Base-by-base conservation (phyloP, 768 basidiomycete genomes). In the Suillus lakei region DNA sequence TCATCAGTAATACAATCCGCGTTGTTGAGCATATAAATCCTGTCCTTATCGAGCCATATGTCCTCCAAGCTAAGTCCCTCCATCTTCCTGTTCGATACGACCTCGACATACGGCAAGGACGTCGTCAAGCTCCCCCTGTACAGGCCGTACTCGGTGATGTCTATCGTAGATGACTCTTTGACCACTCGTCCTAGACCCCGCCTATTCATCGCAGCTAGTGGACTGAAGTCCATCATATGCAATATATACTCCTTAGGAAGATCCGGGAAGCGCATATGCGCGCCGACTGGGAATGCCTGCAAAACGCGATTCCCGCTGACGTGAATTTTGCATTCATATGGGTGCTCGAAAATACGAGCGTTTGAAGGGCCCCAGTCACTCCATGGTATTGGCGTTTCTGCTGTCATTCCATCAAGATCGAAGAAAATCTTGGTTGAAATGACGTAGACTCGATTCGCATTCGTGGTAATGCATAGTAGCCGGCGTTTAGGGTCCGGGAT, bases 361-460 rank as follows among this genome's bases (percentile, higher is more conserved):
- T 32, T 54, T n/a, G 30, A 54, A 10, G 32, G 16, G 21, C 53
- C 21, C 30, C 53, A 54, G 5, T 34, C 21, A 6, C 12, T 10
- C 53, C 53, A 32, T 32, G 21, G 18, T 54, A 54, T 54, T 18
- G 15, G 51, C 44, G 12, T 46, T 23, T 3, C n/a, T 32, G 26
- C 15, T 51, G 26, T 28, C 50, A 51, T 26, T 28, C 30, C 30
- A 6, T 32, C 53, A 34, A 32, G 10, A 30, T 54, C 23, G 21
- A 54, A 54, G 32, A 54, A 54, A 34, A 54, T 34, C 30, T 32
- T 54, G 53, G 53, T 54, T 30, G 53, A 54, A 32, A 32, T 54
- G 32, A 54, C 21, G 32, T 32, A 54, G 30, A 54, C 10, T 30
- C 30, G 53, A 15, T 46, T 46, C 10, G 44, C 44, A 23, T 46